Conservation (phyloP, 1,139 yeast species). For the Pichia kudriavzevii region DNA sequence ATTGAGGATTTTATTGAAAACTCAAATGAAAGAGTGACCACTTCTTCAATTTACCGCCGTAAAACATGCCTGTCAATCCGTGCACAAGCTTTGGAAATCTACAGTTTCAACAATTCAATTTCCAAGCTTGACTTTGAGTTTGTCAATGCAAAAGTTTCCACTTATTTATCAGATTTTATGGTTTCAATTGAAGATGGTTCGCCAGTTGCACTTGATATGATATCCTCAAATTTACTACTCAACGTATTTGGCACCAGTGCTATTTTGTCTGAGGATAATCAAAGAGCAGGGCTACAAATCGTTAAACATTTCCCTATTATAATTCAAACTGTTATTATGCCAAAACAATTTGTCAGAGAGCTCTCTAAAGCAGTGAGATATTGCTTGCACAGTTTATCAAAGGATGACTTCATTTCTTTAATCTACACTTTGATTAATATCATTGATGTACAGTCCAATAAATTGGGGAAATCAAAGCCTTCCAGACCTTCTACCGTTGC, state of each 20-base stretch:
- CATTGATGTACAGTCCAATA: slow-evolving; percentile 53
- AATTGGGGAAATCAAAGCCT: slow-evolving; percentile 29
- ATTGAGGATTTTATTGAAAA: slow-evolving; percentile 18
- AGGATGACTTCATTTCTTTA: slow-evolving; percentile 80
- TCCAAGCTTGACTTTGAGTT: slow-evolving; percentile 29
- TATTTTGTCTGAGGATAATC: slow-evolving; percentile 41
- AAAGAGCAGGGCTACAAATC: slow-evolving; percentile 38
- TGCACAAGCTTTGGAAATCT: slow-evolving; percentile 36
- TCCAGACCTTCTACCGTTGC: neutral
- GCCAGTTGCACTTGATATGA: slow-evolving; percentile 21
- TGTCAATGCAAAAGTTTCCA: slow-evolving; percentile 30
- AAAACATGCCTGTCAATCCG: slow-evolving; percentile 35
- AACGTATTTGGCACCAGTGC: slow-evolving; percentile 43
- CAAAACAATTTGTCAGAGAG: slow-evolving; percentile 18
- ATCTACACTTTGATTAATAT: slow-evolving; percentile 78
- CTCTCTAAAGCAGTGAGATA: slow-evolving; percentile 22
- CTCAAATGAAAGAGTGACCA: slow-evolving; percentile 20
- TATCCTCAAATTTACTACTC: slow-evolving; percentile 34
- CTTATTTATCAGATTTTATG: slow-evolving; percentile 20
- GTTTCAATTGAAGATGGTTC: slow-evolving; percentile 19
- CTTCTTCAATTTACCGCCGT: slow-evolving; percentile 22
- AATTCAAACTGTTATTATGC: slow-evolving; percentile 22
- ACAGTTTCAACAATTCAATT: slow-evolving; percentile 33
- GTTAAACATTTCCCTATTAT: slow-evolving; percentile 42
- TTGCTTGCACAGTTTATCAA: slow-evolving; percentile 46